Percentiles rank a stretch among this genome's conserved stretches.
Conservation (phyloP, 305 asterid species). For the Fraxinus angustifolia region DNA sequence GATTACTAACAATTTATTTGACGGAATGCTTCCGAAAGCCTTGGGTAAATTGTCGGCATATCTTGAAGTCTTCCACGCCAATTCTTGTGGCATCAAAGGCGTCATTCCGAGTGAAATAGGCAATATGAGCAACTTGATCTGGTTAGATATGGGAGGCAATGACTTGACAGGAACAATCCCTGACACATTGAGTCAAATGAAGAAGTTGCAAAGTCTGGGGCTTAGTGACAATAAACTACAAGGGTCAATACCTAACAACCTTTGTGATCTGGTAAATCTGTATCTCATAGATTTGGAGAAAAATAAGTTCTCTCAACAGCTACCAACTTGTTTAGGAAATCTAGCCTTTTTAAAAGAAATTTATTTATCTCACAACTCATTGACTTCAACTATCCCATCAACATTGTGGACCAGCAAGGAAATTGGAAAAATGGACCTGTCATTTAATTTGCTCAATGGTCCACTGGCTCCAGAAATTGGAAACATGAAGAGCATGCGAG, state of each 20-base stretch:
- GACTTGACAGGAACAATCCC: slow-evolving; percentile 20
- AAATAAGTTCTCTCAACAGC: neutral
- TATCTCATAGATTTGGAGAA: neutral
- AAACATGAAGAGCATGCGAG: too few relatives aligned
- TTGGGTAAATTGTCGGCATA: neutral
- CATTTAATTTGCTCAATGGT: neutral
- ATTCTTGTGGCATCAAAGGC: neutral
- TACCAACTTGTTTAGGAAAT: slow-evolving; percentile 10
- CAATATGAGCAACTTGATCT: slow-evolving; percentile 9
- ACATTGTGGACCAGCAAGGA: slow-evolving; percentile 7
- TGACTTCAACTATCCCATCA: neutral
- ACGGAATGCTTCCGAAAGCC: neutral
- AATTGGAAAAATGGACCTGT: slow-evolving; percentile 1
- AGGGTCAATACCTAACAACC: neutral
- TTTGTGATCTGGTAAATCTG: slow-evolving; percentile 1
- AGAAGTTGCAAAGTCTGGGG: neutral
- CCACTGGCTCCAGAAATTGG: too few relatives aligned
- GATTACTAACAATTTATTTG: neutral
- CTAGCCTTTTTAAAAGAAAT: slow-evolving; percentile 2
- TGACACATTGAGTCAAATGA: neutral
- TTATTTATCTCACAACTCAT: slow-evolving; percentile 6
- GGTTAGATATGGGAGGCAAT: slow-evolving; percentile 11
- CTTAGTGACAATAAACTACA: neutral
- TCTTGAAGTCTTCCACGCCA: neutral
- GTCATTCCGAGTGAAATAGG: neutral